These are phyloP conservation scores for Penicillium paxilli DNA, from an alignment of 495 filamentous ascomycete species.

Conservation along the genomic window DNA sequence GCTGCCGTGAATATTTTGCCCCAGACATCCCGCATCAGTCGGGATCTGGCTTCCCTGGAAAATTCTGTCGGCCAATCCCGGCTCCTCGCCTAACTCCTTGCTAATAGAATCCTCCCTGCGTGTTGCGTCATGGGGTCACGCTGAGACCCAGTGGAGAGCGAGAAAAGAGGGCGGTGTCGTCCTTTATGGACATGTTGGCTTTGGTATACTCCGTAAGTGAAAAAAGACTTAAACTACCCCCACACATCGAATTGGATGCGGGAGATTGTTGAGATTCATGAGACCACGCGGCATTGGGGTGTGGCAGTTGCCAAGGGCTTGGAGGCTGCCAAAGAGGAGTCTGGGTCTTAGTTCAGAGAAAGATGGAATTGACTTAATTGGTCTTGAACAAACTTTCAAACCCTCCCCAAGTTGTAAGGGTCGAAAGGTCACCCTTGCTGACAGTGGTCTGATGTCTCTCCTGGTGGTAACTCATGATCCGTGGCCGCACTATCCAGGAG, in stretches of 20 bases:
- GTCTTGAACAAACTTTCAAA: too few relatives aligned
- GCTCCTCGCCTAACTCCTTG: conserved; percentile 1
- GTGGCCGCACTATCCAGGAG: too few relatives aligned
- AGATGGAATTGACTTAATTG: too few relatives aligned
- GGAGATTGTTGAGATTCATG: too few relatives aligned
- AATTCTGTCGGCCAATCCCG: conserved; percentile 2
- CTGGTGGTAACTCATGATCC: background rate
- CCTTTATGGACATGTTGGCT: background rate
- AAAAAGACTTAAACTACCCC: background rate
- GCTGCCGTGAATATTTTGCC: conserved; percentile 4
- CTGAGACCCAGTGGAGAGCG: background rate
- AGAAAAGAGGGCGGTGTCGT: background rate
- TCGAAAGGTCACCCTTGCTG: too few relatives aligned
- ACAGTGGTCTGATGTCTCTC: background rate
- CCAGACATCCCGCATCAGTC: background rate
- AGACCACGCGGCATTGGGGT: too few relatives aligned
- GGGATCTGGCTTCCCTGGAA: background rate
- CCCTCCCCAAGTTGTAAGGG: background rate
- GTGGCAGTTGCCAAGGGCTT: background rate
- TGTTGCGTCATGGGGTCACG: background rate
- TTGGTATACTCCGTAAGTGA: background rate
- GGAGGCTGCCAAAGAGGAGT: too few relatives aligned
- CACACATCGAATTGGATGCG: too few relatives aligned
- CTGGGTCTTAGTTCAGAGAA: too few relatives aligned
- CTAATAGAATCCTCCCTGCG: background rate